Conservation (phyloP, 176 grass and related monocot species). For the Juncus inflexus region DNA sequence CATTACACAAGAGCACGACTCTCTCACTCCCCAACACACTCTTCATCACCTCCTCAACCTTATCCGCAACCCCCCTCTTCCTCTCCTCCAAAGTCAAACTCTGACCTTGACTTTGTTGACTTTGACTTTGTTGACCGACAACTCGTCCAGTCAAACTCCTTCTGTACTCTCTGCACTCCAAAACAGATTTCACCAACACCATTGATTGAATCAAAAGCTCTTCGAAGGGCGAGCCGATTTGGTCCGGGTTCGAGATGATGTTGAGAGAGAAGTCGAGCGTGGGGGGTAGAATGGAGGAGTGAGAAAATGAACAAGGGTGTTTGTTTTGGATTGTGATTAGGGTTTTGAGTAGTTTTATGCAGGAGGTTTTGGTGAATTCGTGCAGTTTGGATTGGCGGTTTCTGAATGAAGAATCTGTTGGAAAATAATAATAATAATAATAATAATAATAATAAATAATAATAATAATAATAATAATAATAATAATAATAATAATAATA, state of each 20-base stretch:
- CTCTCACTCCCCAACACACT: constrained; percentile 66
- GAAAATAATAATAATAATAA: constrained; percentile 9
- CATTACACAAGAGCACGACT: constrained; percentile 78
- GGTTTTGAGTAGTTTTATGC: constrained; percentile 92
- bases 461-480: constrained; percentile 5
- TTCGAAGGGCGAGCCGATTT: constrained; percentile 58
- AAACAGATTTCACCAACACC: constrained; percentile 78
- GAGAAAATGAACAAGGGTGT: constrained; percentile 90
- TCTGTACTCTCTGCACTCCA: constrained; percentile 98
- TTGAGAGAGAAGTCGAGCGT: constrained; percentile 77
- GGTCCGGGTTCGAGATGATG: constrained; percentile 83
- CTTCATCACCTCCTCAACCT: constrained; percentile 74
- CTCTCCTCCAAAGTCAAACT: constrained; percentile 74
- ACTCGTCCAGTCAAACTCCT: constrained; percentile 66
- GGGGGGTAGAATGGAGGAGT: constrained; percentile 64
- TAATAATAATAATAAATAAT: constrained; percentile 7
- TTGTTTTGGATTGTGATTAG: constrained; percentile 64
- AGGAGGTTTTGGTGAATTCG: constrained; percentile 81
- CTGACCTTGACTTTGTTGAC: constrained; percentile 14
- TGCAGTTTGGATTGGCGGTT: constrained; percentile 71
- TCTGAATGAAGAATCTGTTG: constrained; percentile 65
- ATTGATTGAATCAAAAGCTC: constrained; percentile 94
- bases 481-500: constrained; percentile 15
- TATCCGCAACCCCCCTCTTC: constrained; percentile 64
- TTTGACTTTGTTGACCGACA: constrained; percentile 44